These are phyloP conservation scores for Nadsonia starkeyi-henricii DNA, from an alignment of 1,139 yeast species.

Conservation along the genomic window DNA sequence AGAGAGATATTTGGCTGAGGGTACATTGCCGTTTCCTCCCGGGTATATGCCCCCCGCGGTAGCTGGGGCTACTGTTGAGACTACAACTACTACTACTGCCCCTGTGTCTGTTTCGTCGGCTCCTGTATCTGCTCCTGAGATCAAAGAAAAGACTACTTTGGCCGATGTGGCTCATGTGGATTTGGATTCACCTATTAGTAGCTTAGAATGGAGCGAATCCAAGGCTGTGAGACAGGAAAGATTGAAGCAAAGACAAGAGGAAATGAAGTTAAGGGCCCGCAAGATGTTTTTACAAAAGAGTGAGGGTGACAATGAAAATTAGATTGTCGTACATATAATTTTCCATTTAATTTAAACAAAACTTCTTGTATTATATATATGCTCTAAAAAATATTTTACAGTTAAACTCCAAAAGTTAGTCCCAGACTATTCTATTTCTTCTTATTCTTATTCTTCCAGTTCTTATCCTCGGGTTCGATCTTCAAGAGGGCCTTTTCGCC, in stretches of 20 bases:
- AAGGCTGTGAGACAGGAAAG: slow-evolving; percentile 29
- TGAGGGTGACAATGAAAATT: slow-evolving; percentile 8
- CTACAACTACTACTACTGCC: slow-evolving; percentile 2
- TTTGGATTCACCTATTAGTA: slow-evolving; percentile 9
- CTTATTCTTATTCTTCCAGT: not conserved
- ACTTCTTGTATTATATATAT: too few relatives aligned
- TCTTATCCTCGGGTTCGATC: not conserved
- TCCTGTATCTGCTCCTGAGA: too few relatives aligned
- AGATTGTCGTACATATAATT: not conserved
- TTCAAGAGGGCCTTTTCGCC: not conserved
- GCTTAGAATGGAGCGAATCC: slow-evolving; percentile 26
- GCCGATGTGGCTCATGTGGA: slow-evolving; percentile 6
- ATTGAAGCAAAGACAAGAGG: slow-evolving; percentile 34
- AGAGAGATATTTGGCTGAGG: slow-evolving; percentile 50
- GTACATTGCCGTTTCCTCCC: slow-evolving; percentile 58
- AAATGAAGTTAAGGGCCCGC: slow-evolving; percentile 39
- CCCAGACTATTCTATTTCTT: not conserved
- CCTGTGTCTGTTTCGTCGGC: too few relatives aligned
- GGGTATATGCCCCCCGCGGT: slow-evolving; percentile 15
- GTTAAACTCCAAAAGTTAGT: too few relatives aligned
- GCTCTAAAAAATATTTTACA: too few relatives aligned
- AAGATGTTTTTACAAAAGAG: slow-evolving; percentile 23
- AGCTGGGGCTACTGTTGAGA: not conserved
- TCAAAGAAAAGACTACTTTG: slow-evolving; percentile 4
- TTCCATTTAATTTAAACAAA: too few relatives aligned